Conservation (phyloP, 257 asterid species). For the Solanum bukasovii region DNA sequence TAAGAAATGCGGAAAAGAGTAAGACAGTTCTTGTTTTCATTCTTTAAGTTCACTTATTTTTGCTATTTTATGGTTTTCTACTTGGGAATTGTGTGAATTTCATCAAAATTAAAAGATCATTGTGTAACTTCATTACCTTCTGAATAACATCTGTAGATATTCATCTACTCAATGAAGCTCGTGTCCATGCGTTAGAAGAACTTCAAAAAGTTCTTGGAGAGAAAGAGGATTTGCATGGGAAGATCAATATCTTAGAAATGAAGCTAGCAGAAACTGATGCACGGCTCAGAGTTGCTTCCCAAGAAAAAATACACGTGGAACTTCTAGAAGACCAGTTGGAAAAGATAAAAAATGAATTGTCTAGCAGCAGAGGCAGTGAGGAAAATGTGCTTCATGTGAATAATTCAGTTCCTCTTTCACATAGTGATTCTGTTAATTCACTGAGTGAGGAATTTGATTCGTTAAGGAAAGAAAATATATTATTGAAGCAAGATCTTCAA, state of each 20-base stretch:
- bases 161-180: conserved; percentile 80
- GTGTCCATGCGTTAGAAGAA: conserved; percentile 62
- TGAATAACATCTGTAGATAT: conserved; percentile 39
- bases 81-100: not conserved
- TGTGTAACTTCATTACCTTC: conserved; percentile 3
- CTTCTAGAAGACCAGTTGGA: conserved; percentile 68
- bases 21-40: conserved; percentile 9
- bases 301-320: conserved; percentile 64
- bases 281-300: conserved; percentile 68
- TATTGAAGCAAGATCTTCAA: conserved; percentile 61
- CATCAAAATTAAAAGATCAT: not conserved
- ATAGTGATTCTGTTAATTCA: conserved; percentile 17
- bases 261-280: conserved; percentile 88
- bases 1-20: conserved; percentile 84
- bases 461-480: conserved; percentile 55
- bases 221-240: conserved; percentile 76
- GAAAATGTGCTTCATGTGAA: conserved; percentile 19
- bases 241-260: conserved; percentile 62
- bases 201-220: conserved; percentile 54
- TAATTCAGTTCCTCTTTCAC: conserved; percentile 21
- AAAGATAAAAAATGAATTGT: conserved; percentile 47
- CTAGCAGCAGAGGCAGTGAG: conserved; percentile 30
- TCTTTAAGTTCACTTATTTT: not conserved
- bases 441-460: conserved; percentile 47
- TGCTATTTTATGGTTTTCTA: not conserved